Evolutionary conservation across 1,284 basidiomycete species (phyloP).

Genomic region (Moniliella sp.): DNA sequence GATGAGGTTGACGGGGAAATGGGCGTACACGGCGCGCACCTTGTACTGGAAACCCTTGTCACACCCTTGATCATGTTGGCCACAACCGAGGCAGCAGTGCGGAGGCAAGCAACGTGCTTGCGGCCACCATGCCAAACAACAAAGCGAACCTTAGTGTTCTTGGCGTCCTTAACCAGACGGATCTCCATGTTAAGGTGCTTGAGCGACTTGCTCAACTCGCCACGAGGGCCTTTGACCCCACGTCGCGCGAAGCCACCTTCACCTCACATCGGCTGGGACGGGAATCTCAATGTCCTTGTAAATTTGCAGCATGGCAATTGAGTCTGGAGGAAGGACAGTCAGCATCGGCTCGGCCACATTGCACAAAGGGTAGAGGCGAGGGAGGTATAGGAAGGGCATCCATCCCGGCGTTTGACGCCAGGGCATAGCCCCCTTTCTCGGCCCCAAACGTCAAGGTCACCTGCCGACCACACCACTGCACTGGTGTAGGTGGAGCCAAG

Average conservation of each 20-base stretch:
- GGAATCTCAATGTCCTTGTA: slow-evolving; percentile 34
- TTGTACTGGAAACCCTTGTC: slow-evolving; percentile 51
- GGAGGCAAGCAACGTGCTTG: slow-evolving; percentile 93
- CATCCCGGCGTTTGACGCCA: no score
- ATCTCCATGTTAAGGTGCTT: slow-evolving; percentile 35
- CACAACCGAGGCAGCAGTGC: slow-evolving; percentile 82
- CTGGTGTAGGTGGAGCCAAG: no score
- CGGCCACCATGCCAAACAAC: slow-evolving; percentile 93
- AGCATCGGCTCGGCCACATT: no score
- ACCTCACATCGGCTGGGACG: slow-evolving; percentile 24
- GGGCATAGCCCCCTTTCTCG: no score
- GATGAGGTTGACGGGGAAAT: slow-evolving; percentile 99
- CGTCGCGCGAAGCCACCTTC: slow-evolving; percentile 22
- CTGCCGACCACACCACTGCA: no score
- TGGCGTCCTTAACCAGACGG: slow-evolving; percentile 35
- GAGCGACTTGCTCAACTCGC: slow-evolving; percentile 29
- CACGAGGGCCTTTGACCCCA: slow-evolving; percentile 33
- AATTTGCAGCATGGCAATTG: slow-evolving; percentile 27
- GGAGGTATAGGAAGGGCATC: no score
- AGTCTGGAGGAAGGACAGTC: neutral
- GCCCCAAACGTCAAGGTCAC: no score
- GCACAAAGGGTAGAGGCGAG: no score
- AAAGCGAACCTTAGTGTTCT: slow-evolving; percentile 56
- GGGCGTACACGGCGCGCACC: slow-evolving; percentile 69
- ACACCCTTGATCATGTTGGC: slow-evolving; percentile 89